phyloP scores from a whole-genome alignment of 1,284 basidiomycete species.

The Cutaneotrichosporon spelunceum region DNA sequence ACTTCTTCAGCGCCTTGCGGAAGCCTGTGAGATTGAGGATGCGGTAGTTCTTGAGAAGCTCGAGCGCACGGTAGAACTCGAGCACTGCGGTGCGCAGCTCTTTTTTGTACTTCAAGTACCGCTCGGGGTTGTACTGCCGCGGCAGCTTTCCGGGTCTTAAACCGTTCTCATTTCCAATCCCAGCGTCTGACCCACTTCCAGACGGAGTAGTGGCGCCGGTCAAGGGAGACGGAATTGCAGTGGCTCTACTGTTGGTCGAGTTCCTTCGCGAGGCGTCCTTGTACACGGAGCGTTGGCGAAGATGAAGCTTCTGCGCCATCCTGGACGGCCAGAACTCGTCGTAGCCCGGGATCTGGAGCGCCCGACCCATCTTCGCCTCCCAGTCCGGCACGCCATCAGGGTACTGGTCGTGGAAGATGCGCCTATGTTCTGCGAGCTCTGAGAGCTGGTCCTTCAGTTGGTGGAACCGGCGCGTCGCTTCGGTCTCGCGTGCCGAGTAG shows the following conservation, averaged over 20 bases:
- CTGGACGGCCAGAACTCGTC: slow-evolving; percentile 11
- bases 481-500: slow-evolving; percentile 69
- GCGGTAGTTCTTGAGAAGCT: slow-evolving; percentile 80
- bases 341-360: slow-evolving; percentile 19
- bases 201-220: not conserved
- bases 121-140: slow-evolving; percentile 63
- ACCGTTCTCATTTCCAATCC: not conserved
- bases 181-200: not conserved
- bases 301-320: slow-evolving; percentile 23
- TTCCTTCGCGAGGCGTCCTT: slow-evolving; percentile 6
- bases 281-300: slow-evolving; percentile 25
- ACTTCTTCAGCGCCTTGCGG: slow-evolving; percentile 88
- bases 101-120: slow-evolving; percentile 77
- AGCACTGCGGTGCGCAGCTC: slow-evolving; percentile 74
- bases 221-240: not conserved
- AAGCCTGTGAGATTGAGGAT: slow-evolving; percentile 86
- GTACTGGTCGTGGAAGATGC: slow-evolving; percentile 61
- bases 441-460: slow-evolving; percentile 67
- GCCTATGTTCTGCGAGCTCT: slow-evolving; percentile 69
- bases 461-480: slow-evolving; percentile 59
- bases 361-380: slow-evolving; percentile 40
- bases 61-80: slow-evolving; percentile 76
- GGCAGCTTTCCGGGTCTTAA: not conserved
- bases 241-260: not conserved
- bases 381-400: slow-evolving; percentile 43